phyloP scores from a whole-genome alignment of 176 grass and related monocot species.

The Juncus inflexus region DNA sequence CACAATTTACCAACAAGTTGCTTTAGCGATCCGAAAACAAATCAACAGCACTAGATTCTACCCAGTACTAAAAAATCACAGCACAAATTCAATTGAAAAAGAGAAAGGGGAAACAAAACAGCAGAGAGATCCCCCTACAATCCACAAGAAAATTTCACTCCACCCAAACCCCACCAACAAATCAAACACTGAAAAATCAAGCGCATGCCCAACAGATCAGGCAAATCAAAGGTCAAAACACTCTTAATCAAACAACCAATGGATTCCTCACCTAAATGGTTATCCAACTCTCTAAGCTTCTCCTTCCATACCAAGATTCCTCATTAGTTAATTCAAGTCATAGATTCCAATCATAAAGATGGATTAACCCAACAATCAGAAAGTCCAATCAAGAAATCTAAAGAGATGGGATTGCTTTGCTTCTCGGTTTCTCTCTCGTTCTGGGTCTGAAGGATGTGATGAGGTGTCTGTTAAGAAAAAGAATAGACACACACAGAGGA shows the following conservation, averaged over 20 bases:
- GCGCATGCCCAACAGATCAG: slow-evolving; percentile 18
- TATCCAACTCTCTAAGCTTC: slow-evolving; percentile 3
- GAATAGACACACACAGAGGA: neutral
- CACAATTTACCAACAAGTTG: slow-evolving; percentile 1
- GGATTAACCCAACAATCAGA: slow-evolving; percentile 19
- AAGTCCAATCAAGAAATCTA: slow-evolving; percentile 19
- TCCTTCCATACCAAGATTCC: slow-evolving; percentile 15
- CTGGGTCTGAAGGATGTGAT: slow-evolving; percentile 22
- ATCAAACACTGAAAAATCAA: slow-evolving; percentile 1
- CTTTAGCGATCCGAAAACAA: slow-evolving; percentile 22
- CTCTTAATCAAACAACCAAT: slow-evolving; percentile 13
- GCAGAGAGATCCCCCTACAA: slow-evolving; percentile 2
- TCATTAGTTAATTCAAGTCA: neutral
- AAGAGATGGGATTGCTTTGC: slow-evolving; percentile 20
- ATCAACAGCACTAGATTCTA: slow-evolving; percentile 19
- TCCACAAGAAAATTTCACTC: slow-evolving; percentile 1
- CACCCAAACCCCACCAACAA: neutral
- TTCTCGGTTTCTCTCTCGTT: slow-evolving; percentile 22
- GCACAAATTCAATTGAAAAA: slow-evolving; percentile 7
- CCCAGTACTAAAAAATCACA: neutral
- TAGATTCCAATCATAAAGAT: slow-evolving; percentile 9
- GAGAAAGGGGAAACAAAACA: neutral
- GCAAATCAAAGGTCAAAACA: slow-evolving; percentile 10
- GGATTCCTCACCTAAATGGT: slow-evolving; percentile 27
- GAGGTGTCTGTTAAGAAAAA: slow-evolving; percentile 21